Base-by-base conservation (phyloP, 495 filamentous ascomycete genomes). In the Lichina pygmaea region DNA sequence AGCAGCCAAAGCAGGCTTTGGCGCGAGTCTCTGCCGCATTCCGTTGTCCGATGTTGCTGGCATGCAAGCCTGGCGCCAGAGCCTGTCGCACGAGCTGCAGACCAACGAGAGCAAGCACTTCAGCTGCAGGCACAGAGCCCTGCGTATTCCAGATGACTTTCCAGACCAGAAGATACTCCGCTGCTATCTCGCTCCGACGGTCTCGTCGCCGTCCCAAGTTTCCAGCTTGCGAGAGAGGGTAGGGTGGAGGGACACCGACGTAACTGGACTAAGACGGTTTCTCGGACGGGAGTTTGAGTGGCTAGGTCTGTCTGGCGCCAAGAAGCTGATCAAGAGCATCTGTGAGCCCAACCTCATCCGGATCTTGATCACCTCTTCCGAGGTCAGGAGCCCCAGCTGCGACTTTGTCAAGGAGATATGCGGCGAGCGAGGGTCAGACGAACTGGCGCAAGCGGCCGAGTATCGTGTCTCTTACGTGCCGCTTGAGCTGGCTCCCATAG, bases 91-190 rank as follows among this genome's bases (percentile, higher is more conserved):
- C 47, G 83, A 95, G 58, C 57, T 94, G 33, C 64, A 69, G 17
- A 81, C 77, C 36, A 97, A 99, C 54, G 79, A 85, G 56, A 81
- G 76, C 53, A 75, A 79, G 11, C 77, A 71, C 47, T 99, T 95
- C 56, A 63, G 67, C 33, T 73, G 66, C 8, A 84, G 72, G 52
- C 81, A 86, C 53, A 75, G 70, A 44, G 64, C 71, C 3, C 60
- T 95, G 44, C 65, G 58, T 6, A 78, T 95, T 11, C 86, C 89
- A 3, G 77, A 81, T 0, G 60, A 62, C 17, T 99, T 95, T 52
- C 89, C 89, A 0, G 75, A 81, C 49, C 63, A 62, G 45, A 74
- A 77, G 16, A 72, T 93, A 16, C 63, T 94, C 30, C 66, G 80
- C 15, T 93, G 79, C 52, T 95, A 99, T 50, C 85, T 77, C 6